A percentile compares a stretch with the other conserved stretches of the same genome.
Evolutionary conservation across 1,284 basidiomycete species (phyloP).

Genomic region (Naganishia albida): DNA sequence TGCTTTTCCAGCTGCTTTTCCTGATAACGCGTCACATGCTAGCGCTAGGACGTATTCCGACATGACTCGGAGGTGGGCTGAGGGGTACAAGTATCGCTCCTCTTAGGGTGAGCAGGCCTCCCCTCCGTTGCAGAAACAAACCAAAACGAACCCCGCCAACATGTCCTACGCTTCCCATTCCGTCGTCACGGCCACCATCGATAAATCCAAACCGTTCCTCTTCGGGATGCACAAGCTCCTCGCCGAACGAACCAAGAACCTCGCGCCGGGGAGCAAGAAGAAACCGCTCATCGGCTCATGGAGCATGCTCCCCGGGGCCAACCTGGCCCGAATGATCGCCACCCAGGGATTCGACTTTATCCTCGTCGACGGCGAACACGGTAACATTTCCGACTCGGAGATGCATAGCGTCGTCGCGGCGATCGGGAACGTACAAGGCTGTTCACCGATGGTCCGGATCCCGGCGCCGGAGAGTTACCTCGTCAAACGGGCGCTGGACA

Average conservation of each 20-base stretch:
- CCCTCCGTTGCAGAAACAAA: not conserved
- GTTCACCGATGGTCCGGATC: conserved; percentile 49
- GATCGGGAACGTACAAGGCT: conserved; percentile 40
- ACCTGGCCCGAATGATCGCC: conserved; percentile 39
- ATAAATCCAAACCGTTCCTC: conserved; percentile 25
- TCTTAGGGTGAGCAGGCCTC: not conserved
- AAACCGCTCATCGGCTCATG: conserved; percentile 39
- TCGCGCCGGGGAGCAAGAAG: conserved; percentile 30
- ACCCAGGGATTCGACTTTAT: conserved; percentile 46
- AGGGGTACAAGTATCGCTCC: not conserved
- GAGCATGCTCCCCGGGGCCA: conserved; percentile 40
- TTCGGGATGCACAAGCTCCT: conserved; percentile 37
- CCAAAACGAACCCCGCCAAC: not conserved
- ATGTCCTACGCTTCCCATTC: conserved; percentile 37
- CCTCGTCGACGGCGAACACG: conserved; percentile 42
- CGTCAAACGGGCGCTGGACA: conserved; percentile 52
- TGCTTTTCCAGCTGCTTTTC: conserved; percentile 1
- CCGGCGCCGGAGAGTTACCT: conserved; percentile 46
- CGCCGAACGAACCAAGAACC: conserved; percentile 34
- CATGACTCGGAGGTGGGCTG: not conserved
- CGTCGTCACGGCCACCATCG: conserved; percentile 17
- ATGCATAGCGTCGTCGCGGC: conserved; percentile 41
- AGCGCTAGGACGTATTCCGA: conserved; percentile 1
- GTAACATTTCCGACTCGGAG: conserved; percentile 42
- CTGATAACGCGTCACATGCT: conserved; percentile 1